phyloP scores from a whole-genome alignment of 2,329 filamentous ascomycete species.

The Alternaria rosae region DNA sequence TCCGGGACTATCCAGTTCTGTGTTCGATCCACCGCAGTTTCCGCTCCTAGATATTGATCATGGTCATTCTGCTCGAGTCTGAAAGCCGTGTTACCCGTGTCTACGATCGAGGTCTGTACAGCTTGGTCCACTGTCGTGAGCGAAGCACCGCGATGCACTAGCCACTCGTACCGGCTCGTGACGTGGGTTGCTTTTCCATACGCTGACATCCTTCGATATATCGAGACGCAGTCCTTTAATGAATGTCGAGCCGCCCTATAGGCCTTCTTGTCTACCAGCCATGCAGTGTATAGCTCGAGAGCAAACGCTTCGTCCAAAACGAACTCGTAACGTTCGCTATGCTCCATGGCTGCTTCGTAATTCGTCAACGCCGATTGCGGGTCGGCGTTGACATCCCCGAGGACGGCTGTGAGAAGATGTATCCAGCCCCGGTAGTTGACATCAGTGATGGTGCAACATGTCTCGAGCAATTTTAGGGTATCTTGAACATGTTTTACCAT shows the following conservation, averaged over 20 bases:
- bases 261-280: conserved; percentile 70
- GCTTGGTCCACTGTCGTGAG: conserved; percentile 67
- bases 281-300: conserved; percentile 77
- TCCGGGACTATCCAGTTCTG: conserved; percentile 58
- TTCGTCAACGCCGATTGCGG: conserved; percentile 63
- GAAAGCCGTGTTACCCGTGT: conserved; percentile 51
- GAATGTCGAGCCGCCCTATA: conserved; percentile 73
- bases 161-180: conserved; percentile 70
- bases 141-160: conserved; percentile 70
- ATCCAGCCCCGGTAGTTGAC: conserved; percentile 78
- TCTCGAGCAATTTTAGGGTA: conserved; percentile 67
- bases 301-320: conserved; percentile 75
- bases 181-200: conserved; percentile 73
- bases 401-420: conserved; percentile 71
- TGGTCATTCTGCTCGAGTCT: conserved; percentile 56
- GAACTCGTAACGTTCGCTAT: conserved; percentile 72
- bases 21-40: conserved; percentile 56
- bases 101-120: conserved; percentile 73
- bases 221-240: conserved; percentile 70
- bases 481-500: conserved; percentile 63
- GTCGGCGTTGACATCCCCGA: conserved; percentile 67
- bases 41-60: conserved; percentile 45
- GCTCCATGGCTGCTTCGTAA: conserved; percentile 77
- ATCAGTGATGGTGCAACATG: conserved; percentile 69
- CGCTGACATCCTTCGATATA: conserved; percentile 74